Base-by-base conservation (phyloP, 306 rosid species). In the Cucumis melo region DNA sequence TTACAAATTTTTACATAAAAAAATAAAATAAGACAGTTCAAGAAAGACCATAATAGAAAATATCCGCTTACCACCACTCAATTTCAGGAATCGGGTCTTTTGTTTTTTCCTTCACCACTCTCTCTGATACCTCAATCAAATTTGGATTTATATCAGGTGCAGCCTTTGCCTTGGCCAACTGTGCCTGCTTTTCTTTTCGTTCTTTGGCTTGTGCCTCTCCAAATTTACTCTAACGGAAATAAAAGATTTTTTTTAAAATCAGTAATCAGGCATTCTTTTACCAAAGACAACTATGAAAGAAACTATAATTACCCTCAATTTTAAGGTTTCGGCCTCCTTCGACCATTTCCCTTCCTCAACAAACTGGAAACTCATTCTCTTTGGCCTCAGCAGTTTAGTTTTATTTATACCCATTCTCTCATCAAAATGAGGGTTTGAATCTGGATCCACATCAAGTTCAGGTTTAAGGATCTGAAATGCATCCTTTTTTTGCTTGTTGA, bases 141-240 rank as follows among this genome's bases (percentile, higher is more conserved):
- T 93, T 93, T 5, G 98, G 98, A 87, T 93, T 93, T 50, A 86
- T 90, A 88, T 93, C 96, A 38, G 96, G 92, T 68, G 96, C 98
- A 56, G 97, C 98, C 87, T 86, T 93, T 79, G 98, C 98, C 87
- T 86, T 93, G 29, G 96, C 96, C 85, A 93, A 78, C 71, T 93
- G 98, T 21, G 96, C 97, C 87, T 84, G 94, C 84, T 93, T 93
- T 75, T 90, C 98, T 85, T 55, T 90, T 70, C 92, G 96, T 89
- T 93, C 98, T 83, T 90, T 93, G 20, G 98, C 98, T 87, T 91
- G 98, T 77, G 97, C 94, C 86, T 94, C 98, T 79, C 98, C 98
- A 86, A 90, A 94, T 87, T 91, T 84, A 83, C 91, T 91, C 98
- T 93, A 79, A 12, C 65, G 29, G 58, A 79, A 42, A 75, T 21